Percentiles rank a stretch among this genome's conserved stretches.
These are phyloP conservation scores for Penicillium sp. DNA, from an alignment of 2,329 filamentous ascomycete species.

Conservation along the genomic window DNA sequence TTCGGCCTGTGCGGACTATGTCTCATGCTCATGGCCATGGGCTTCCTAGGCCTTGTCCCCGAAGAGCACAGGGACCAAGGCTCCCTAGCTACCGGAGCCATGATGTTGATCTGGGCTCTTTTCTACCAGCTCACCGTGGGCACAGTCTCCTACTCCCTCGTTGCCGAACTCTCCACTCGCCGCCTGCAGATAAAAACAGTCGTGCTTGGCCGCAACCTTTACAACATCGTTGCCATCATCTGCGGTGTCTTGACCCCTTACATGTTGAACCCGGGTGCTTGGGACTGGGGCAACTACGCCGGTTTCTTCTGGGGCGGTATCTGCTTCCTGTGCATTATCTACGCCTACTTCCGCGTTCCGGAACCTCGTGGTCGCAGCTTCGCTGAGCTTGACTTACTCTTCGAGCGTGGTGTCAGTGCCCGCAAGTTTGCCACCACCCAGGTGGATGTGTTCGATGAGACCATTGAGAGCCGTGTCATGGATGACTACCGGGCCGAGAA, in stretches of 20 bases:
- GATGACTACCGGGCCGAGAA: slow-evolving; percentile 41
- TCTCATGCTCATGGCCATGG: slow-evolving; percentile 74
- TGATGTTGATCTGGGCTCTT: slow-evolving; percentile 80
- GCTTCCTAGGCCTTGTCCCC: slow-evolving; percentile 74
- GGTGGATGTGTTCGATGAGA: slow-evolving; percentile 54
- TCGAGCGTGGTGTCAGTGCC: slow-evolving; percentile 68
- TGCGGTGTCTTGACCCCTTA: slow-evolving; percentile 80
- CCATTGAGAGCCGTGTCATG: slow-evolving; percentile 28
- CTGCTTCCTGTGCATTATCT: slow-evolving; percentile 75
- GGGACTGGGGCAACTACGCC: slow-evolving; percentile 83
- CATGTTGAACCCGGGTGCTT: slow-evolving; percentile 83
- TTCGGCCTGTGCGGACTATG: slow-evolving; percentile 71
- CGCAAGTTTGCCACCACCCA: slow-evolving; percentile 64
- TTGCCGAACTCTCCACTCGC: slow-evolving; percentile 76
- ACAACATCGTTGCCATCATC: slow-evolving; percentile 78
- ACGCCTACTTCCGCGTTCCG: slow-evolving; percentile 75
- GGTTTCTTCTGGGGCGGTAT: slow-evolving; percentile 86
- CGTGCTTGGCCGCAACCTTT: slow-evolving; percentile 75
- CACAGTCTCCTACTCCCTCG: slow-evolving; percentile 84
- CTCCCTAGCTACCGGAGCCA: slow-evolving; percentile 73
- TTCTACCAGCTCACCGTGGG: slow-evolving; percentile 84
- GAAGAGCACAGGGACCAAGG: slow-evolving; percentile 55
- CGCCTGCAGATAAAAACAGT: slow-evolving; percentile 88
- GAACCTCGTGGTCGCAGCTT: slow-evolving; percentile 78
- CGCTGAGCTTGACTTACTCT: slow-evolving; percentile 80